phyloP scores from a whole-genome alignment of 148 eudicot species.

The Camellia sinensis region DNA sequence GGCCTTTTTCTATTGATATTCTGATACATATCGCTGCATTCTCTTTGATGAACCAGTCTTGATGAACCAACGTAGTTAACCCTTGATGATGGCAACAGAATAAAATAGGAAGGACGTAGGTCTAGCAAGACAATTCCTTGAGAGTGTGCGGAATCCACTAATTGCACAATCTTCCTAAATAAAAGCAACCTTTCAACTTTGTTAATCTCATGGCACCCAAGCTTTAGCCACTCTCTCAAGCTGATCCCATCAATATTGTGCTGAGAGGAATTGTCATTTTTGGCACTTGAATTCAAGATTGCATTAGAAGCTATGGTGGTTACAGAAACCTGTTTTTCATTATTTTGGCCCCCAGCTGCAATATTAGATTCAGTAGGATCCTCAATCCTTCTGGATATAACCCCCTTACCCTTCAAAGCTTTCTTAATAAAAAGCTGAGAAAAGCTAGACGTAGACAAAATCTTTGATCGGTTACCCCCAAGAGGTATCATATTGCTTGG shows the following conservation, averaged over 20 bases:
- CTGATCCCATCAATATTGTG: constrained; percentile 25
- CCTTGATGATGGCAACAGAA: constrained; percentile 27
- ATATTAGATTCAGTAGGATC: not conserved
- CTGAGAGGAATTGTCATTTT: constrained; percentile 12
- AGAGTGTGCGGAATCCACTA: constrained; percentile 43
- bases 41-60: constrained; percentile 13
- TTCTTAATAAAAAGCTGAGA: constrained; percentile 39
- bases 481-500: constrained; percentile 18
- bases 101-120: constrained; percentile 40
- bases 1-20: constrained; percentile 32
- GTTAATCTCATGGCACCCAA: constrained; percentile 24
- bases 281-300: not conserved
- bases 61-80: constrained; percentile 46
- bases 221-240: constrained; percentile 58
- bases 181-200: constrained; percentile 41
- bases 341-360: not conserved
- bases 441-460: constrained; percentile 39
- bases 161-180: constrained; percentile 47
- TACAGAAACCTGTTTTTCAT: not conserved
- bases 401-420: constrained; percentile 32
- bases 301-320: not conserved
- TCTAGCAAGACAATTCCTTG: constrained; percentile 43
- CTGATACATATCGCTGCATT: constrained; percentile 7
- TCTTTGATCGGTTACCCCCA: constrained; percentile 14
- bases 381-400: constrained; percentile 19